Evolutionary conservation across 495 filamentous ascomycete genomes (phyloP), one percentile per base, ranked within the genome.

Genomic region (Margaritispora aquatica): DNA sequence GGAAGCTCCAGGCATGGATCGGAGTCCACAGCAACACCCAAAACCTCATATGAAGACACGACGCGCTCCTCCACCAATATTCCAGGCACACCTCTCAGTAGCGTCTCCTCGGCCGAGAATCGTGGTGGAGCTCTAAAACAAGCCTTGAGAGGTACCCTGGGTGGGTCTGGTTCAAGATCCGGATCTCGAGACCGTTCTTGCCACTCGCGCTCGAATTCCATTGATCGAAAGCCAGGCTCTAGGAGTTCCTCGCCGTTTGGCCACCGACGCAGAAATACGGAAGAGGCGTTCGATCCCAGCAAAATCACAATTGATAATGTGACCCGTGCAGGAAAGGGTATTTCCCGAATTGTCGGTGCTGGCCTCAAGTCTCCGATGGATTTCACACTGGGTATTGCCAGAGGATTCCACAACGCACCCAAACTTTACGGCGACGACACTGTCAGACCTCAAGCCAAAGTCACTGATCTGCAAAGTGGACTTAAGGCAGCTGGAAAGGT

Each of bases 341-440:
- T 88, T 34, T 73, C 75, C 13, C 84, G 87, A 36, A 87, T 94
- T 48, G 80, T 92, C 4, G 79, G 78, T 29, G 83, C 85, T 19
- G 80, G 84, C n/a, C 71, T 92, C 54, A 84, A 86, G 70, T 84
- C 87, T 0, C 90, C 90, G 0, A 86, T 91, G 73, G 90, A 95
- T 61, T 82, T 94, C 57, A 85, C 88, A 13, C 74, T 95, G 41
- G 86, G 84, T 15, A 67, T 96, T 2, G 84, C 91, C 0, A 88
- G 86, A 69, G 91, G 91, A 9, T 95, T 96, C 62, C 88, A 95
- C 69, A 96, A 95, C 66, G 84, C 83, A 0, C 89, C 90, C 0
- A 87, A 82, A 55, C 70, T 95, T 1, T 94, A 93, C 59, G 84
- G 89, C 44, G 89, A 91, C 62, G 79, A 84, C 5, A 90, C 80